These are phyloP conservation scores for Ascosphaera apis DNA, from an alignment of 2,329 filamentous ascomycete genomes.

Conservation along the genomic window DNA sequence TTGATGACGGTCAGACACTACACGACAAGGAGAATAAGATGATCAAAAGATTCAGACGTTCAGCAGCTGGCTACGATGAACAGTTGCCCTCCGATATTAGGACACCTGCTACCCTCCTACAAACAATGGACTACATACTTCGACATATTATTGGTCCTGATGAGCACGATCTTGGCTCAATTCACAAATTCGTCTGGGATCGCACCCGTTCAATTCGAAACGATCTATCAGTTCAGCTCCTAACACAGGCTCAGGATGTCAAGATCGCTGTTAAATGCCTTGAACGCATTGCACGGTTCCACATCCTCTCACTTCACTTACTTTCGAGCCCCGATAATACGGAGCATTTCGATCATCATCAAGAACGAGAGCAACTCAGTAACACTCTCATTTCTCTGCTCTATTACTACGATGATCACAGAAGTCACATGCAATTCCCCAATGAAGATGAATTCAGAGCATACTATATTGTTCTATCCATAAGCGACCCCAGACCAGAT, in stretches of 20 bases:
- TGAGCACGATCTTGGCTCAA: conserved; percentile 22
- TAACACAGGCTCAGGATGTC: conserved; percentile 33
- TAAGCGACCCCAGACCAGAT: conserved; percentile 28
- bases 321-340: conserved; percentile 28
- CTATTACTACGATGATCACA: conserved; percentile 35
- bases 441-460: conserved; percentile 42
- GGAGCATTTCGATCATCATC: conserved; percentile 31
- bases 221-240: conserved; percentile 39
- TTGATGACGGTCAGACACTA: neutral
- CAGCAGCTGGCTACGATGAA: conserved; percentile 38
- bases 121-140: conserved; percentile 26
- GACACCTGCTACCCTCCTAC: conserved; percentile 27
- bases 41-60: conserved; percentile 40
- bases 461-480: conserved; percentile 35
- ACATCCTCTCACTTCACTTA: conserved; percentile 38
- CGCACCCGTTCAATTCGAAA: conserved; percentile 40
- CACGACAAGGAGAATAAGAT: conserved; percentile 19
- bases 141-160: conserved; percentile 27
- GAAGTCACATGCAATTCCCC: conserved; percentile 24
- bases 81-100: conserved; percentile 41
- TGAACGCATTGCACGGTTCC: conserved; percentile 40
- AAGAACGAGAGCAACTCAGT: conserved; percentile 41
- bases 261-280: conserved; percentile 34
- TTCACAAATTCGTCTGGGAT: conserved; percentile 43
- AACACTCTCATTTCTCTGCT: conserved; percentile 37